phyloP scores from a whole-genome alignment of 2,329 filamentous ascomycete species.

The Trichoderma citrinoviride region DNA sequence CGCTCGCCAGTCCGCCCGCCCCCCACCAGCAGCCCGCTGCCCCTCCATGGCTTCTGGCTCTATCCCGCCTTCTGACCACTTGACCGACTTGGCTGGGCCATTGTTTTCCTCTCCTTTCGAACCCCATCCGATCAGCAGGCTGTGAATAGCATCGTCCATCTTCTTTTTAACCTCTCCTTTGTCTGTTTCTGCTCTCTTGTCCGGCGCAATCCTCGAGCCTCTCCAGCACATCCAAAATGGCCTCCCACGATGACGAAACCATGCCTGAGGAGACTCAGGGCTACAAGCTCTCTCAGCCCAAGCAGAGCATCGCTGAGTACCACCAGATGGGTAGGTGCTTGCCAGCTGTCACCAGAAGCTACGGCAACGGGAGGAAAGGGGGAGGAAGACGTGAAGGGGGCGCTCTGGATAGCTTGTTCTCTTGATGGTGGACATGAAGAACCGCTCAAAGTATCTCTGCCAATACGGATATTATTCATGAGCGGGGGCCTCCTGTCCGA shows the following conservation, averaged over 20 bases:
- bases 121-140: background rate
- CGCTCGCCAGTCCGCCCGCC: background rate
- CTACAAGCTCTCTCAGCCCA: slow-evolving; percentile 94
- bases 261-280: slow-evolving; percentile 85
- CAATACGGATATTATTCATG: background rate
- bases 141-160: slow-evolving; percentile 6
- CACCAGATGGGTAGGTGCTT: slow-evolving; percentile 75
- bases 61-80: slow-evolving; percentile 14
- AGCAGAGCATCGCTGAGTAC: slow-evolving; percentile 96
- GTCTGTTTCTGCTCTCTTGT: background rate
- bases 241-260: slow-evolving; percentile 72
- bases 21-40: slow-evolving; percentile 21
- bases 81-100: slow-evolving; percentile 15
- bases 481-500: background rate
- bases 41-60: slow-evolving; percentile 16
- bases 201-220: background rate
- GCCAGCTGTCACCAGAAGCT: background rate
- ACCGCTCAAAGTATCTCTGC: background rate
- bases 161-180: background rate
- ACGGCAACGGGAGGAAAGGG: background rate
- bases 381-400: background rate
- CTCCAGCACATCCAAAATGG: slow-evolving; percentile 49
- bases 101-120: slow-evolving; percentile 16
- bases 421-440: background rate
- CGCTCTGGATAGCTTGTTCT: background rate